A percentile compares a stretch with the other conserved stretches of the same genome.
Evolutionary conservation across 2,329 filamentous ascomycete species (phyloP).

Genomic region (Pseudocercospora vitis): DNA sequence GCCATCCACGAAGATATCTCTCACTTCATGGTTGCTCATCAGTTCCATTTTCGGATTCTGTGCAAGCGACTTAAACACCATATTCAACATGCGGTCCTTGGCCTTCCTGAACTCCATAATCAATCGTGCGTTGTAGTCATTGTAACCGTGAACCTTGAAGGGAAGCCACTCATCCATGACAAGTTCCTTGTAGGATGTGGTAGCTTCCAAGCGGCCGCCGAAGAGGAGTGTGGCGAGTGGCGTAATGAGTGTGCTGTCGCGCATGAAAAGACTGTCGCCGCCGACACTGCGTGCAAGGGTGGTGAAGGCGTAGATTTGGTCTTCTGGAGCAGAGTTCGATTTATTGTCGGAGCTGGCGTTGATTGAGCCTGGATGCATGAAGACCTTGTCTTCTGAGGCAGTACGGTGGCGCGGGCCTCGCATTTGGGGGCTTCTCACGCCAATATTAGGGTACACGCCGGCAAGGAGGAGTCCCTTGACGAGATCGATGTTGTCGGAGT

Average conservation of each 20-base stretch:
- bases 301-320: slow-evolving; percentile 21
- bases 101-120: slow-evolving; percentile 41
- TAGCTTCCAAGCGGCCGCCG: slow-evolving; percentile 32
- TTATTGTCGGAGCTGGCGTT: slow-evolving; percentile 23
- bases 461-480: slow-evolving; percentile 51
- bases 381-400: slow-evolving; percentile 26
- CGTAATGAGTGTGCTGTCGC: slow-evolving; percentile 31
- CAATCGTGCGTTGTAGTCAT: slow-evolving; percentile 29
- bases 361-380: slow-evolving; percentile 35
- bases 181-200: slow-evolving; percentile 24
- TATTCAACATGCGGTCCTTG: slow-evolving; percentile 35
- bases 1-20: slow-evolving; percentile 25
- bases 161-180: slow-evolving; percentile 42
- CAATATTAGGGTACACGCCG: slow-evolving; percentile 50
- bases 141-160: slow-evolving; percentile 30
- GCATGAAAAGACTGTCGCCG: slow-evolving; percentile 28
- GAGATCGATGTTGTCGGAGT: slow-evolving; percentile 46
- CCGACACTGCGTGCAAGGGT: slow-evolving; percentile 20
- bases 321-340: no score
- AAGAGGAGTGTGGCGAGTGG: slow-evolving; percentile 36
- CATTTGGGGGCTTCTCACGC: slow-evolving; percentile 30
- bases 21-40: slow-evolving; percentile 25
- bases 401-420: slow-evolving; percentile 31
- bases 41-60: slow-evolving; percentile 1
- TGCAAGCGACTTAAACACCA: slow-evolving; percentile 31